A percentile compares a stretch with the other conserved stretches of the same genome.
These are phyloP conservation scores for Nicotiana tabacum DNA, from an alignment of 257 asterid genomes.

Conservation along the genomic window DNA sequence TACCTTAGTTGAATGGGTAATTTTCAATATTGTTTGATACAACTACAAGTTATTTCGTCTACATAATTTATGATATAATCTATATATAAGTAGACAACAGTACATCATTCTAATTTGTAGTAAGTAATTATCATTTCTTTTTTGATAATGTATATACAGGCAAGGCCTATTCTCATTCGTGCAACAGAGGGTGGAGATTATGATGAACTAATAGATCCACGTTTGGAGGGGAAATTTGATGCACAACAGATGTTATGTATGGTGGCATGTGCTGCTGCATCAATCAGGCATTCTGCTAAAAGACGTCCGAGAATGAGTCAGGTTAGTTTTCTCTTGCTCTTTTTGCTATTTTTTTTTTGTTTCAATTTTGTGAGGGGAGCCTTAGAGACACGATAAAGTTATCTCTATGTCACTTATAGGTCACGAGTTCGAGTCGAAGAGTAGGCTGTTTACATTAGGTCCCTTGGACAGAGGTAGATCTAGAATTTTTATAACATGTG, in stretches of 20 bases:
- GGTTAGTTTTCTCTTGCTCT: slow-evolving; percentile 25
- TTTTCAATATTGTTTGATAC: no score
- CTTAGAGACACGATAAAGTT: no score
- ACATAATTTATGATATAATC: background rate
- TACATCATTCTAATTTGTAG: background rate
- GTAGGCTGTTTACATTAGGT: no score
- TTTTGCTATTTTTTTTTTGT: no score
- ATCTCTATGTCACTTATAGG: no score
- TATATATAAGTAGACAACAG: background rate
- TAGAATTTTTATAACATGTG: no score
- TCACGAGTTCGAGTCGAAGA: no score
- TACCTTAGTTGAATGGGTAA: slow-evolving; percentile 84
- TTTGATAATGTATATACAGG: slow-evolving; percentile 29
- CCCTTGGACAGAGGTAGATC: no score
- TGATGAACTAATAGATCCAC: slow-evolving; percentile 68
- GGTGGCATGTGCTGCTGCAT: slow-evolving; percentile 73
- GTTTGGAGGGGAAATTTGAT: slow-evolving; percentile 51
- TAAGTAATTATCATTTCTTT: no score
- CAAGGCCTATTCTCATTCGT: slow-evolving; percentile 53
- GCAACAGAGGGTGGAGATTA: slow-evolving; percentile 54
- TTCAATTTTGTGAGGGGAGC: no score
- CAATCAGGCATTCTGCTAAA: slow-evolving; percentile 71
- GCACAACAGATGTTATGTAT: slow-evolving; percentile 63
- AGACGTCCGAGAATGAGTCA: slow-evolving; percentile 92
- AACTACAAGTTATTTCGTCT: background rate